These are phyloP conservation scores for Paramecium sonneborni DNA, from an alignment of 73 alveolate genomes.

Conservation along the genomic window DNA sequence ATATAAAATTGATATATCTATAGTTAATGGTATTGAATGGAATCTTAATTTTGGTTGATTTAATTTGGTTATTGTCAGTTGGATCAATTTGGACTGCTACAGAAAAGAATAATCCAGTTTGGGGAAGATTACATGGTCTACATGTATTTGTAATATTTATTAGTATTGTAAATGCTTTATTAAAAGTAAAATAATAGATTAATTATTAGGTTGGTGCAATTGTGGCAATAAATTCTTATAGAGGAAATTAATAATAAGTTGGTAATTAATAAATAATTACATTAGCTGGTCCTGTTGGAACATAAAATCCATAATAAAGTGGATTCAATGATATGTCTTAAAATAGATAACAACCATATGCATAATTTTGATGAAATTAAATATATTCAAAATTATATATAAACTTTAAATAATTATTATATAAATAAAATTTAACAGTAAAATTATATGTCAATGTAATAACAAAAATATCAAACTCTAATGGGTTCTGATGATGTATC, in stretches of 20 bases:
- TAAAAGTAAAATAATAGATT: constrained; percentile 45
- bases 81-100: constrained; percentile 65
- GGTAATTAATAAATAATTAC: background rate
- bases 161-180: constrained; percentile 46
- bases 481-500: constrained; percentile 41
- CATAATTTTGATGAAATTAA: background rate
- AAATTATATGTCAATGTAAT: constrained; percentile 29
- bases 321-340: constrained; percentile 25
- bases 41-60: constrained; percentile 61
- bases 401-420: background rate
- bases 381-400: background rate
- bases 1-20: background rate
- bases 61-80: constrained; percentile 67
- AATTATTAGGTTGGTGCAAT: constrained; percentile 29
- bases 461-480: background rate
- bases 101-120: constrained; percentile 53
- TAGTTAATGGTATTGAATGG: constrained; percentile 67
- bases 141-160: constrained; percentile 62
- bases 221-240: constrained; percentile 43
- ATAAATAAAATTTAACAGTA: constrained; percentile 29
- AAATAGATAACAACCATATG: constrained; percentile 5
- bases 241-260: constrained; percentile 41
- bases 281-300: background rate
- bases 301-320: background rate
- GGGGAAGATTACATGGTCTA: constrained; percentile 64